Conservation (phyloP, 192 early-diverging fungal species). For the Lobulomyces angularis region DNA sequence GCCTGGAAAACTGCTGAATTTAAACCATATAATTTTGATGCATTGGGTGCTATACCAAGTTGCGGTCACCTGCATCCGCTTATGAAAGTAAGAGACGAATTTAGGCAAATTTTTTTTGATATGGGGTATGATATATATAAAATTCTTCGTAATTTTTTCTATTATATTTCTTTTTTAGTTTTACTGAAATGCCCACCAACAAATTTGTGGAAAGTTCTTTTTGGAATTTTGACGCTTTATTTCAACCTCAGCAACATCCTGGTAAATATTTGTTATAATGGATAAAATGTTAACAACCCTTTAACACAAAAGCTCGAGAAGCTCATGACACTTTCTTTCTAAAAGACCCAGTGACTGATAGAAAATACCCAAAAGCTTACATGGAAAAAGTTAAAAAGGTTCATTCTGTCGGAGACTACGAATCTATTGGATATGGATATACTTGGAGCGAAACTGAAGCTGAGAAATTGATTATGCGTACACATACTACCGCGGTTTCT, state of each 20-base stretch:
- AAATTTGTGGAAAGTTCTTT: slow-evolving; percentile 93
- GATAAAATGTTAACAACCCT: slow-evolving; percentile 1
- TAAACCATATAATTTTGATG: slow-evolving; percentile 98
- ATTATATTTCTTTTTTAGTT: slow-evolving; percentile 19
- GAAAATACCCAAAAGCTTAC: slow-evolving; percentile 73
- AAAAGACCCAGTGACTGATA: slow-evolving; percentile 54
- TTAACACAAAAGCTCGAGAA: no score
- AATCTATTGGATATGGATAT: slow-evolving; percentile 89
- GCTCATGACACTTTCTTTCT: slow-evolving; percentile 49
- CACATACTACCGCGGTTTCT: slow-evolving; percentile 91
- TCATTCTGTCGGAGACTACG: slow-evolving; percentile 87
- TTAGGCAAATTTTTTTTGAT: slow-evolving; percentile 97
- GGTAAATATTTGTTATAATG: slow-evolving; percentile 36
- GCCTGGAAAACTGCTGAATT: slow-evolving; percentile 84
- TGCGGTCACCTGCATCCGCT: slow-evolving; percentile 93
- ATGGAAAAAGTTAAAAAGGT: slow-evolving; percentile 82
- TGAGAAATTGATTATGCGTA: slow-evolving; percentile 82
- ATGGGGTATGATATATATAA: slow-evolving; percentile 54
- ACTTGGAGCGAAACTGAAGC: slow-evolving; percentile 88
- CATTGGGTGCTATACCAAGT: slow-evolving; percentile 65
- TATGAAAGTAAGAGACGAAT: slow-evolving; percentile 98
- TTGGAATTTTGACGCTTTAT: slow-evolving; percentile 99
- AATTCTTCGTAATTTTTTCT: slow-evolving; percentile 2
- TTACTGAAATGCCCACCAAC: slow-evolving; percentile 98
- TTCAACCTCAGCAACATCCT: slow-evolving; percentile 97